These are phyloP conservation scores for Tilletia walkeri DNA, from an alignment of 1,284 basidiomycete genomes.

Conservation along the genomic window DNA sequence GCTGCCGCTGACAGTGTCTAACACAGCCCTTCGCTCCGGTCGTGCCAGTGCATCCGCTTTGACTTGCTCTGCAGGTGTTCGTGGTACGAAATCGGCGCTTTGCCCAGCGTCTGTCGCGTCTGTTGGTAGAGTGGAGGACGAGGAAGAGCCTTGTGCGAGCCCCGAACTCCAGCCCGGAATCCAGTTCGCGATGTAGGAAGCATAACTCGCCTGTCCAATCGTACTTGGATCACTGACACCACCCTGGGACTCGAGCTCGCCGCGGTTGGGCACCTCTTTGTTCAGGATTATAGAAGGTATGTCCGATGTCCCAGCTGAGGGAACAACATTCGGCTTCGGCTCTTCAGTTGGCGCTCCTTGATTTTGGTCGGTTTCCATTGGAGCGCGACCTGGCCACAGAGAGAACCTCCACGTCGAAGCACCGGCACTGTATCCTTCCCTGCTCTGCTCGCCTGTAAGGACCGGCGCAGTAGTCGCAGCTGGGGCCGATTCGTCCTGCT, in stretches of 20 bases:
- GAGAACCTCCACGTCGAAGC: constrained; percentile 6
- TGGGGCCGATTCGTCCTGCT: too few species aligned
- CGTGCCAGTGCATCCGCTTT: constrained; percentile 46
- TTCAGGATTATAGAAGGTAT: background rate
- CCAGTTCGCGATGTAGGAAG: constrained; percentile 16
- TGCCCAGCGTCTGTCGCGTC: background rate
- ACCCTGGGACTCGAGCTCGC: background rate
- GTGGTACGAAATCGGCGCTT: background rate
- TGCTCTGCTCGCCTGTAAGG: too few species aligned
- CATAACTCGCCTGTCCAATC: background rate
- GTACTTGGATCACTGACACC: background rate
- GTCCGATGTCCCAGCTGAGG: background rate
- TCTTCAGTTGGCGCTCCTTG: background rate
- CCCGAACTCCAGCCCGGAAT: constrained; percentile 14
- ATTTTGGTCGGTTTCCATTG: background rate
- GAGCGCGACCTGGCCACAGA: background rate
- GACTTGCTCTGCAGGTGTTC: constrained; percentile 48
- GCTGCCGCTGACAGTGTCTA: constrained; percentile 13
- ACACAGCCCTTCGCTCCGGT: constrained; percentile 18
- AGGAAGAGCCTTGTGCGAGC: background rate
- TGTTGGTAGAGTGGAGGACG: background rate
- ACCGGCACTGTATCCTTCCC: background rate
- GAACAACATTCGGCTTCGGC: background rate
- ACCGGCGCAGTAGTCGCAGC: too few species aligned
- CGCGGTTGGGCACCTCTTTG: background rate